Conservation (phyloP, 768 basidiomycete genomes). For the Stropharia rugosoannulata region DNA sequence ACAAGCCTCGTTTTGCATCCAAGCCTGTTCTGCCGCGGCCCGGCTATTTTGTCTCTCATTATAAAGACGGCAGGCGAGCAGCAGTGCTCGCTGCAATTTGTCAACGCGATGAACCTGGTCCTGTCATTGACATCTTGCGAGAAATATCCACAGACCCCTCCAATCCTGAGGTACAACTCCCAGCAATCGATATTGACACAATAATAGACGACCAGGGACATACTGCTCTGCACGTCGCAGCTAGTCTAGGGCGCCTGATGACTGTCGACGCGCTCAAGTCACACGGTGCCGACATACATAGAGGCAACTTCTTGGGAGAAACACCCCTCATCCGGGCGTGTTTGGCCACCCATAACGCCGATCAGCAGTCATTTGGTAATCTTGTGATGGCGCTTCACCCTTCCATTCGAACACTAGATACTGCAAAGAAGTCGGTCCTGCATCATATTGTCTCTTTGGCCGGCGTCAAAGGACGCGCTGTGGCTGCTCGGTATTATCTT, state of each 20-base stretch:
- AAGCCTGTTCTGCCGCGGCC: conserved; percentile 55
- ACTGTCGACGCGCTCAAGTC: conserved; percentile 70
- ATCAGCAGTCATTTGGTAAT: conserved; percentile 69
- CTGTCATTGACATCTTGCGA: conserved; percentile 64
- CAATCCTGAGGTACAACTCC: conserved; percentile 27
- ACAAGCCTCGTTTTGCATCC: conserved; percentile 63
- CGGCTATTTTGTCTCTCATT: conserved; percentile 52
- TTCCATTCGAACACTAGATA: conserved; percentile 88
- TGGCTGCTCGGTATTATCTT: conserved; percentile 86
- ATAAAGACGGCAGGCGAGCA: conserved; percentile 55
- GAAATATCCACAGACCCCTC: conserved; percentile 51
- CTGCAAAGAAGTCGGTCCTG: conserved; percentile 78
- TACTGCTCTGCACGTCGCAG: conserved; percentile 90
- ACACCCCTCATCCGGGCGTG: conserved; percentile 92
- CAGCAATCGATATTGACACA: conserved; percentile 67
- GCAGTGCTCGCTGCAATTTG: conserved; percentile 67
- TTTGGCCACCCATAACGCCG: conserved; percentile 84
- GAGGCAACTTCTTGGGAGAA: conserved; percentile 93
- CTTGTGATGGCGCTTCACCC: conserved; percentile 64
- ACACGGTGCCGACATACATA: conserved; percentile 82
- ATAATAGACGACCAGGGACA: conserved; percentile 94
- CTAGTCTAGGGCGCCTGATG: conserved; percentile 73
- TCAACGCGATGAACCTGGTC: conserved; percentile 63
- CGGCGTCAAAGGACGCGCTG: conserved; percentile 85
- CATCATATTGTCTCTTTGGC: conserved; percentile 93